phyloP scores from a whole-genome alignment of 2,329 filamentous ascomycete genomes.

The Fusarium albosuccineum region DNA sequence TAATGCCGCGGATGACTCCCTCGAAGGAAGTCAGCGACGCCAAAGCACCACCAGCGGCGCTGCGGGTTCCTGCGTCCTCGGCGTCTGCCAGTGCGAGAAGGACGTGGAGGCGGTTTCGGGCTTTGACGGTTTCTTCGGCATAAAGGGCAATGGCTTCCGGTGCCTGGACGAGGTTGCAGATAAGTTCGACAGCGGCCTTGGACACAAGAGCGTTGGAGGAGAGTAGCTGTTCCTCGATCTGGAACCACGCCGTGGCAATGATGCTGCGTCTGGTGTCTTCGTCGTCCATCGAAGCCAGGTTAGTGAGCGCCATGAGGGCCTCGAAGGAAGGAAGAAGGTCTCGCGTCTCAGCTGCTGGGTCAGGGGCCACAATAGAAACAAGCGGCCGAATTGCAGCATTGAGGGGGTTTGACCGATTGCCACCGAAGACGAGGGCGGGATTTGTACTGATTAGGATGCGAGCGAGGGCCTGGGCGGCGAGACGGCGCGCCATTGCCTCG shows the following conservation, averaged over 20 bases:
- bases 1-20: conserved; percentile 76
- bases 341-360: conserved; percentile 72
- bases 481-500: conserved; percentile 62
- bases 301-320: conserved; percentile 90
- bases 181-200: conserved; percentile 86
- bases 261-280: conserved; percentile 75
- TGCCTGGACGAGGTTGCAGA: conserved; percentile 88
- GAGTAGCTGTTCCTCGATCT: conserved; percentile 86
- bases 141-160: conserved; percentile 77
- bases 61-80: conserved; percentile 82
- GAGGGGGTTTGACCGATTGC: conserved; percentile 78
- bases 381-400: conserved; percentile 87
- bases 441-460: conserved; percentile 90
- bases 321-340: conserved; percentile 93
- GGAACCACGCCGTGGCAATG: conserved; percentile 78
- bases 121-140: conserved; percentile 74
- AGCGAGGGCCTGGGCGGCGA: conserved; percentile 83
- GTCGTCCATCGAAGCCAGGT: conserved; percentile 85
- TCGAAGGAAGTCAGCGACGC: conserved; percentile 87
- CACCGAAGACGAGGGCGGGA: conserved; percentile 84
- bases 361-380: conserved; percentile 76
- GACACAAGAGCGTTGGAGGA: conserved; percentile 80
- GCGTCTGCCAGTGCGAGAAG: conserved; percentile 89
- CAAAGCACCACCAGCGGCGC: conserved; percentile 88
- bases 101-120: conserved; percentile 82